Evolutionary conservation across 768 basidiomycete genomes (phyloP).

Genomic region (Rhizopogon roseolus): DNA sequence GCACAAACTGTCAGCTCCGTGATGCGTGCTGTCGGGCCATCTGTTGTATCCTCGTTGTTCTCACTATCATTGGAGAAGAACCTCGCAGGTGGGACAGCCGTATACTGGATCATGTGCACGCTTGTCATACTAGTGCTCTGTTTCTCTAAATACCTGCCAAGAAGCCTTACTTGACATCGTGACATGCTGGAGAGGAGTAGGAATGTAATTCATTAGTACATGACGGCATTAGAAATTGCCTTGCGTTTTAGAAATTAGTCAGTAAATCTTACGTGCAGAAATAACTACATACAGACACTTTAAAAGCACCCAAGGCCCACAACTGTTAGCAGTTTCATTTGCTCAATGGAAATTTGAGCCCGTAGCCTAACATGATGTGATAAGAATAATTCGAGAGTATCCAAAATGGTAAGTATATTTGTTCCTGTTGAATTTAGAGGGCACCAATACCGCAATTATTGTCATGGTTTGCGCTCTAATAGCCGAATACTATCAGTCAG

Average conservation of each 20-base stretch:
- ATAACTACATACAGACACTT: too few relatives aligned
- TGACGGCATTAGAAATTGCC: not conserved
- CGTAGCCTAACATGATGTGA: too few relatives aligned
- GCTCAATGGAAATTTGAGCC: too few relatives aligned
- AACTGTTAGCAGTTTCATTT: too few relatives aligned
- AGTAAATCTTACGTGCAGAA: not conserved
- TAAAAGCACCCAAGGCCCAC: too few relatives aligned
- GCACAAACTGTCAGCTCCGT: conserved; percentile 21
- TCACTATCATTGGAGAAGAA: conserved; percentile 20
- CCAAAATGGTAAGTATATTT: not conserved
- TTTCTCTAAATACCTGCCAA: not conserved
- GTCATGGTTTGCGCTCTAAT: too few relatives aligned
- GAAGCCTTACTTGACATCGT: not conserved
- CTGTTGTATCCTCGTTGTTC: conserved; percentile 19
- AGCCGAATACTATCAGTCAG: too few relatives aligned
- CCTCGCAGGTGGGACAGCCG: conserved; percentile 13
- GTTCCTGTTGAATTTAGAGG: not conserved
- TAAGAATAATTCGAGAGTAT: too few relatives aligned
- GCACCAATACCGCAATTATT: too few relatives aligned
- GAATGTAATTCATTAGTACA: not conserved
- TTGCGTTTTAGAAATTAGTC: not conserved
- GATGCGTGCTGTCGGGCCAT: conserved; percentile 18
- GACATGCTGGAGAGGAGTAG: not conserved
- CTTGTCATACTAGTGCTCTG: not conserved
- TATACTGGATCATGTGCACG: too few relatives aligned